Evolutionary conservation across 2,329 filamentous ascomycete genomes (phyloP).

Genomic region (Geosmithia morbida): DNA sequence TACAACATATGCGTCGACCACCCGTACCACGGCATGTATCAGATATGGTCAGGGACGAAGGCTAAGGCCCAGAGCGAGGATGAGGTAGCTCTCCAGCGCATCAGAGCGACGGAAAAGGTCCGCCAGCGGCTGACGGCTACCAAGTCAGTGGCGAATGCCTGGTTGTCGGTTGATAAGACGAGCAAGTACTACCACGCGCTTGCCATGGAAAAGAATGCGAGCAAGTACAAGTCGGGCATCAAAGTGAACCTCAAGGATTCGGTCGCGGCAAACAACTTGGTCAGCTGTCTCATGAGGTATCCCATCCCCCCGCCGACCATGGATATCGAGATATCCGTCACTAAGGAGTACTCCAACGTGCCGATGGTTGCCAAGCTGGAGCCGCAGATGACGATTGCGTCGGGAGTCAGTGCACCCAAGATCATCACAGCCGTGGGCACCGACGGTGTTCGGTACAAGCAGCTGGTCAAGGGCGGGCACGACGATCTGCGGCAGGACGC

Average conservation of each 20-base stretch:
- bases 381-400: constrained; percentile 68
- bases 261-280: constrained; percentile 44
- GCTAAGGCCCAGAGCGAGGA: constrained; percentile 58
- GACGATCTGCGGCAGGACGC: constrained; percentile 95
- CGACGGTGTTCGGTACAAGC: constrained; percentile 70
- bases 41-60: constrained; percentile 75
- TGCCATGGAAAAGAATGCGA: constrained; percentile 49
- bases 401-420: constrained; percentile 85
- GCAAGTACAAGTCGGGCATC: constrained; percentile 51
- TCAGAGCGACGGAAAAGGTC: constrained; percentile 57
- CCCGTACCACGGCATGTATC: constrained; percentile 94
- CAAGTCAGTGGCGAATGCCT: constrained; percentile 37
- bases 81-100: constrained; percentile 57
- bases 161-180: constrained; percentile 59
- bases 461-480: constrained; percentile 88
- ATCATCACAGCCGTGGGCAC: constrained; percentile 71
- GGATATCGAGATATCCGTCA: constrained; percentile 59
- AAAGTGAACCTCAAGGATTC: constrained; percentile 53
- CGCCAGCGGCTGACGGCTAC: constrained; percentile 44
- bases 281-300: constrained; percentile 47
- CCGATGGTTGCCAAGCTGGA: constrained; percentile 63
- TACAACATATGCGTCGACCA: constrained; percentile 81
- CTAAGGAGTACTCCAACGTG: constrained; percentile 61
- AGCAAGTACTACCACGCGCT: constrained; percentile 53
- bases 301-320: constrained; percentile 81